A percentile compares a stretch with the other conserved stretches of the same genome.
phyloP scores from a whole-genome alignment of 2,329 filamentous ascomycete genomes.

The Mycosphaerella sp. region DNA sequence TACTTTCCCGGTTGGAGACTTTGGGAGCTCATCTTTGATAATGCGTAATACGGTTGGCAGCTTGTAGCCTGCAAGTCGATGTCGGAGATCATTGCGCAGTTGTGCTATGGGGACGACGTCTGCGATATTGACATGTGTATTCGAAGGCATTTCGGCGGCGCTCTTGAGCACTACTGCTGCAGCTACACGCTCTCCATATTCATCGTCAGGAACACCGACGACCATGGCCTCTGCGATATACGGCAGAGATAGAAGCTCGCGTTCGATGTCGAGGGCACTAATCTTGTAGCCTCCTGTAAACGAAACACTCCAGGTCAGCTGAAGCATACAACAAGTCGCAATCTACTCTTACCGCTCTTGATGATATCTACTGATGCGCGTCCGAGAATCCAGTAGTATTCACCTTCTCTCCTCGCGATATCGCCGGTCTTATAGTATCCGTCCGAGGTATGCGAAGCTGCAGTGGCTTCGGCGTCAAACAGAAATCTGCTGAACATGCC shows the following conservation, averaged over 20 bases:
- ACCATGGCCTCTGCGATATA: conserved; percentile 49
- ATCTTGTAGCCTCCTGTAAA: conserved; percentile 50
- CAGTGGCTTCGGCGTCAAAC: conserved; percentile 29
- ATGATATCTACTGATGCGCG: conserved; percentile 50
- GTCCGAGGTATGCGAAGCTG: conserved; percentile 26
- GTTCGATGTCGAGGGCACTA: conserved; percentile 49
- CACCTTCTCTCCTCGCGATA: conserved; percentile 36
- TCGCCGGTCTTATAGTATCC: conserved; percentile 34
- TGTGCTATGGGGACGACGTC: conserved; percentile 36
- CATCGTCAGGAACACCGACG: conserved; percentile 48
- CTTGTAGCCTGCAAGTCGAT: conserved; percentile 44
- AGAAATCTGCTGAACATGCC: conserved; percentile 34
- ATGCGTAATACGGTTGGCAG: conserved; percentile 44
- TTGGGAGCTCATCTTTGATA: conserved; percentile 43
- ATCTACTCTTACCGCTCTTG: conserved; percentile 35
- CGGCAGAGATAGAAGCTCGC: conserved; percentile 46
- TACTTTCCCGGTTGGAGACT: conserved; percentile 46
- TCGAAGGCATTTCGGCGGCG: conserved; percentile 24
- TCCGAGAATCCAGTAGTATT: conserved; percentile 49
- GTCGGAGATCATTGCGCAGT: conserved; percentile 40
- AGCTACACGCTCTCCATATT: conserved; percentile 52
- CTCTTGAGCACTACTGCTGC: conserved; percentile 43
- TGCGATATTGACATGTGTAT: conserved; percentile 19
- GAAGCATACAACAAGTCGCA: neutral
- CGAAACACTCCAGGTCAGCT: neutral